Percentiles rank a stretch among this genome's conserved stretches.
Conservation (phyloP, 2,329 filamentous ascomycete genomes). For the Ambrosiella cleistominuta region DNA sequence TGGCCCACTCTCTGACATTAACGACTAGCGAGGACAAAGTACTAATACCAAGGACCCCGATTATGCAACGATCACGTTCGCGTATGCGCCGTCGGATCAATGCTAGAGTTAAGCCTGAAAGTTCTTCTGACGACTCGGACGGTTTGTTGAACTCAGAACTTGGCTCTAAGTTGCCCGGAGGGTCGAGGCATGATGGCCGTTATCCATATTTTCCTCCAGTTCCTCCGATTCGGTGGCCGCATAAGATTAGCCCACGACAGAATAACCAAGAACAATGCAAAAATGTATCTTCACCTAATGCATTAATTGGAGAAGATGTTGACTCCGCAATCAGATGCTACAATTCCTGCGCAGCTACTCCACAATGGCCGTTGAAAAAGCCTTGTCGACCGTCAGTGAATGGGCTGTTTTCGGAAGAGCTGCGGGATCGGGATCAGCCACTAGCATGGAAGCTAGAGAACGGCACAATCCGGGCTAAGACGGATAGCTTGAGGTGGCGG, state of each 20-base stretch:
- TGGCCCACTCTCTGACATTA: too few species aligned
- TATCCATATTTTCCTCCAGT: background rate
- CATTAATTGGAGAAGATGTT: too few species aligned
- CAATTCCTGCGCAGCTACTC: slow-evolving; percentile 6
- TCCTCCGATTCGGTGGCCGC: background rate
- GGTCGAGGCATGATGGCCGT: background rate
- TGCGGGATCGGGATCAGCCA: too few species aligned
- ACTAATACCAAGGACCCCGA: background rate
- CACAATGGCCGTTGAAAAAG: too few species aligned
- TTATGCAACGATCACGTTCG: slow-evolving; percentile 8
- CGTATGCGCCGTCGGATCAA: background rate
- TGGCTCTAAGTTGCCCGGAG: background rate
- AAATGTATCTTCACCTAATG: too few species aligned
- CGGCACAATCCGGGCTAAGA: background rate
- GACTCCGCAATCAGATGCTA: background rate
- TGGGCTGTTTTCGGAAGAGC: too few species aligned
- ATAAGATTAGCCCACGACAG: background rate
- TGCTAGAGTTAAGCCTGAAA: background rate
- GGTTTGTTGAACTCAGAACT: background rate
- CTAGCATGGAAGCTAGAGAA: background rate
- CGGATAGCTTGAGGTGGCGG: background rate
- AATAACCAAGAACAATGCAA: too few species aligned
- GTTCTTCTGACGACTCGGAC: background rate
- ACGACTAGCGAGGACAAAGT: background rate
- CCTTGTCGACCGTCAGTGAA: too few species aligned